These are phyloP conservation scores for Monosporozyma aerobia DNA, from an alignment of 805 yeast genomes.

Conservation along the genomic window DNA sequence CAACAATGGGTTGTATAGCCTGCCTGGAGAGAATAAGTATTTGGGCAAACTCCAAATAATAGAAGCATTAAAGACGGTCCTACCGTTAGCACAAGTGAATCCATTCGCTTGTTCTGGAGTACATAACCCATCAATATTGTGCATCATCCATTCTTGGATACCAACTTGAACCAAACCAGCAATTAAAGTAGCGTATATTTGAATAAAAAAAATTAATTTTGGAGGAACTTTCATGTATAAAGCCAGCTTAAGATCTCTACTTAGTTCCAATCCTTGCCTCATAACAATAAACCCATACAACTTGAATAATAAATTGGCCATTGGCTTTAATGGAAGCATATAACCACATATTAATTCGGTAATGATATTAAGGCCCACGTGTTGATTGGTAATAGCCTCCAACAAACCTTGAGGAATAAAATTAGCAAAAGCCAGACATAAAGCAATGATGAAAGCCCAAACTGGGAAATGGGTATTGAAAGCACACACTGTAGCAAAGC, in stretches of 20 bases:
- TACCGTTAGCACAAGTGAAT: conserved; percentile 36
- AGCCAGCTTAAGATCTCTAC: conserved; percentile 45
- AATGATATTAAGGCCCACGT: conserved; percentile 50
- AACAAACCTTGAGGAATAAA: conserved; percentile 50
- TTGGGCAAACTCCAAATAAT: conserved; percentile 46
- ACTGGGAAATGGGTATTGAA: conserved; percentile 48
- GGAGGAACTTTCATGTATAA: conserved; percentile 54
- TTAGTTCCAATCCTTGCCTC: conserved; percentile 44
- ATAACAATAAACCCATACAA: conserved; percentile 46
- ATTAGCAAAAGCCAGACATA: conserved; percentile 43
- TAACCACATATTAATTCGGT: conserved; percentile 55
- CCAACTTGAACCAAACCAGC: conserved; percentile 33
- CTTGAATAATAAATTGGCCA: conserved; percentile 48
- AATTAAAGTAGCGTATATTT: conserved; percentile 33
- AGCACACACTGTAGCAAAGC: conserved; percentile 28
- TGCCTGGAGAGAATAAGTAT: conserved; percentile 41
- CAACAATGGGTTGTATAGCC: conserved; percentile 45
- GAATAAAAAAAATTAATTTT: conserved; percentile 41
- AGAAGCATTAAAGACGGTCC: conserved; percentile 42
- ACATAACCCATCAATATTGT: conserved; percentile 33
- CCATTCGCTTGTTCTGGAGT: conserved; percentile 32
- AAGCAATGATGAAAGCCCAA: conserved; percentile 54
- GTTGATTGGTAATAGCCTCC: conserved; percentile 47
- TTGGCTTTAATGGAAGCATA: conserved; percentile 44
- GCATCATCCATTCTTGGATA: conserved; percentile 36